Percentiles rank a stretch among this genome's conserved stretches.
Conservation (phyloP, 345 rosid genomes). For the Pistacia vera region DNA sequence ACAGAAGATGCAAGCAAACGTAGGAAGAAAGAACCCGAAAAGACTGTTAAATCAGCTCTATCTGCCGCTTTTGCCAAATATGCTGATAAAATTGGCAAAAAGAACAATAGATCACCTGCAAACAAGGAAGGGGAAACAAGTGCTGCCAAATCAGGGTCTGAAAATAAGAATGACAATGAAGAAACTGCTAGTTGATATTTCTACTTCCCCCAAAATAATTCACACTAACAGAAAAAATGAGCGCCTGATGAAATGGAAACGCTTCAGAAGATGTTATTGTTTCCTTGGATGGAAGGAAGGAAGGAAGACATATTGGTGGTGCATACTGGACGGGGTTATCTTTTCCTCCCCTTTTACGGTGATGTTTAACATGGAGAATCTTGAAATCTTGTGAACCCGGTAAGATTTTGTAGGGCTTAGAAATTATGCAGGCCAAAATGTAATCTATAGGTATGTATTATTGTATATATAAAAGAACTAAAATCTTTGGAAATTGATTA, state of each 20-base stretch:
- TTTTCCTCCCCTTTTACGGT: not conserved
- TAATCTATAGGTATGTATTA: not conserved
- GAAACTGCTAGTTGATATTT: constrained; percentile 18
- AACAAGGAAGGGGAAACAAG: constrained; percentile 33
- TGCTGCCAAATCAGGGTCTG: constrained; percentile 19
- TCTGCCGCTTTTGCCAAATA: constrained; percentile 76
- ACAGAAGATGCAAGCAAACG: constrained; percentile 49
- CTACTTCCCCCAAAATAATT: not conserved
- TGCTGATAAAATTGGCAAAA: constrained; percentile 46
- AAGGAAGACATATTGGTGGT: not conserved
- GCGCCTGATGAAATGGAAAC: not conserved
- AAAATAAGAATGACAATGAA: constrained; percentile 12
- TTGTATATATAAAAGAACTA: not conserved
- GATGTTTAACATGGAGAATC: not conserved
- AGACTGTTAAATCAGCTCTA: constrained; percentile 68
- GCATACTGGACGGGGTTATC: not conserved
- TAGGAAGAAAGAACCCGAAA: constrained; percentile 61
- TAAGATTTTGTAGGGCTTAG: not conserved
- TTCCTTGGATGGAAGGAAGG: not conserved
- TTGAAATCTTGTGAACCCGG: not conserved
- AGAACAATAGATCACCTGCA: constrained; percentile 20
- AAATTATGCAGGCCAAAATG: not conserved
- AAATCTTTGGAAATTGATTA: not conserved
- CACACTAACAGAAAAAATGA: not conserved
- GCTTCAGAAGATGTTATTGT: not conserved